A percentile compares a stretch with the other conserved stretches of the same genome.
These are phyloP conservation scores for Lizonia empirigonia DNA, from an alignment of 2,329 filamentous ascomycete genomes.

Conservation along the genomic window DNA sequence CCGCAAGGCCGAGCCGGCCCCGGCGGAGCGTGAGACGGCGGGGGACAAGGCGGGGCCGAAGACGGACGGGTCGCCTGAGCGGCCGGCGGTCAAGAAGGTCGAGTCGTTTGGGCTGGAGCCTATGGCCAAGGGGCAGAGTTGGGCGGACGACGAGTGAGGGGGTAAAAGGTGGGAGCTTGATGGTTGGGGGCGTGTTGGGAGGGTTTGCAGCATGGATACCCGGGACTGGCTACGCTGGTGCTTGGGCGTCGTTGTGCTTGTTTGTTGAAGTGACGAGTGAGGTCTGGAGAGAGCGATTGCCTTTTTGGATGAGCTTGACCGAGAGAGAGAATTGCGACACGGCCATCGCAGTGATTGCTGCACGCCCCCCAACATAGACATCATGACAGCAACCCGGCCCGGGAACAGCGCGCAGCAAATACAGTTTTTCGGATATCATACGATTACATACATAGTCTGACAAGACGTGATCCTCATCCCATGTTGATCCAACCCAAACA, in stretches of 20 bases:
- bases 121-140: constrained; percentile 44
- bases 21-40: background rate
- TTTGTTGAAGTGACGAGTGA: too few species aligned
- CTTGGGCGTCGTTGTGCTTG: too few species aligned
- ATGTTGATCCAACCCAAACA: constrained; percentile 10
- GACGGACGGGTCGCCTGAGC: constrained; percentile 20
- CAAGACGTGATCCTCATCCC: constrained; percentile 16
- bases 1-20: constrained; percentile 21
- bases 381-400: too few species aligned
- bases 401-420: too few species aligned
- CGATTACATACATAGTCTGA: constrained; percentile 27
- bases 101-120: constrained; percentile 43
- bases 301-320: too few species aligned
- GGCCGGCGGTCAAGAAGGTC: constrained; percentile 36
- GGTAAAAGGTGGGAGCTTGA: too few species aligned
- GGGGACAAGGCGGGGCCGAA: constrained; percentile 12
- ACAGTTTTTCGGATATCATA: constrained; percentile 17
- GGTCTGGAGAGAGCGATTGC: too few species aligned
- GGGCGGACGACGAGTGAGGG: constrained; percentile 52
- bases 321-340: background rate
- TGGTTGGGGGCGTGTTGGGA: too few species aligned
- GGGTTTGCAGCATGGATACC: too few species aligned
- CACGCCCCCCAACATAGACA: too few species aligned
- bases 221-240: too few species aligned
- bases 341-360: too few species aligned